Percentiles rank a stretch among this genome's conserved stretches.
Evolutionary conservation across 2,329 filamentous ascomycete genomes (phyloP).

Genomic region (Dryadomyces sulphureus): DNA sequence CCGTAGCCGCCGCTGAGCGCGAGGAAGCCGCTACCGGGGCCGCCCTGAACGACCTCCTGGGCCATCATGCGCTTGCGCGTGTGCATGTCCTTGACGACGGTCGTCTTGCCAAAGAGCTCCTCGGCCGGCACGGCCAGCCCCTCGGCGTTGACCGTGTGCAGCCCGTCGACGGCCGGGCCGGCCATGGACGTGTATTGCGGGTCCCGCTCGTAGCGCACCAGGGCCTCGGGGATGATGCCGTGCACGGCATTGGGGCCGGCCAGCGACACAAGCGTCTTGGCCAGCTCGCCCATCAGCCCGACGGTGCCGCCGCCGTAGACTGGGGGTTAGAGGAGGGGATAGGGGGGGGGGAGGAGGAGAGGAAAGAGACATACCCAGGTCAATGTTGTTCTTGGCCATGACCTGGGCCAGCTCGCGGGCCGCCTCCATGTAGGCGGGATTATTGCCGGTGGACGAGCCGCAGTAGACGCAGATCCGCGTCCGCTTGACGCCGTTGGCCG

Average conservation of each 20-base stretch:
- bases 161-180: background rate
- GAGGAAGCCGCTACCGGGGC: constrained; percentile 75
- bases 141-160: background rate
- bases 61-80: constrained; percentile 92
- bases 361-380: constrained; percentile 38
- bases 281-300: constrained; percentile 90
- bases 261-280: constrained; percentile 70
- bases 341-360: background rate
- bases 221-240: constrained; percentile 80
- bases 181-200: constrained; percentile 33
- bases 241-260: constrained; percentile 72
- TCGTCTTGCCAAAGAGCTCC: constrained; percentile 63
- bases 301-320: constrained; percentile 93
- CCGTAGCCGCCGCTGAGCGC: constrained; percentile 83
- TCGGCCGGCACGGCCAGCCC: constrained; percentile 45
- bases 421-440: constrained; percentile 60
- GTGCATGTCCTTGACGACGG: constrained; percentile 91
- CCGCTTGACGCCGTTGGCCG: constrained; percentile 20
- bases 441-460: constrained; percentile 61
- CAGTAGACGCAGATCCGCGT: constrained; percentile 89
- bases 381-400: constrained; percentile 64
- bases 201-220: constrained; percentile 66
- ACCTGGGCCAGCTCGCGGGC: constrained; percentile 59
- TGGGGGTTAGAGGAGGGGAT: constrained; percentile 13
- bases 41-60: constrained; percentile 66